Evolutionary conservation across 768 basidiomycete genomes (phyloP).

Genomic region (Tulasnella sp.): DNA sequence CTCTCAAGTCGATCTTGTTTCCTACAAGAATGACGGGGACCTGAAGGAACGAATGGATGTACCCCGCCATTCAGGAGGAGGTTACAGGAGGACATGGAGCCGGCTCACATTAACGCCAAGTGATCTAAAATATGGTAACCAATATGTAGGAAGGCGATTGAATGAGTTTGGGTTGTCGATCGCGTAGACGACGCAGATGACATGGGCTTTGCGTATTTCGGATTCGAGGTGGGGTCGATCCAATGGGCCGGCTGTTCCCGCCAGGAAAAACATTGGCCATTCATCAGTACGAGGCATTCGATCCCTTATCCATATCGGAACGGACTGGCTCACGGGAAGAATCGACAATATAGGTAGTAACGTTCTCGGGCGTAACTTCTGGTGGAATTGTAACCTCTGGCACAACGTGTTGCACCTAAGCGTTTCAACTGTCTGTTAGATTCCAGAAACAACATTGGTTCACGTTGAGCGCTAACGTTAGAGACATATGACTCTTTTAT

Average conservation of each 20-base stretch:
- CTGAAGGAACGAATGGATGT: no score
- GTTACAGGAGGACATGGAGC: neutral
- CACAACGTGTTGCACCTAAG: constrained; percentile 84
- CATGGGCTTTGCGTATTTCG: constrained; percentile 94
- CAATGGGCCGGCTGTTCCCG: constrained; percentile 57
- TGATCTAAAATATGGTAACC: constrained; percentile 90
- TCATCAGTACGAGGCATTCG: neutral
- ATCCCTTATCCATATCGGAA: no score
- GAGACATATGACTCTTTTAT: constrained; percentile 93
- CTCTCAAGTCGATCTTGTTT: constrained; percentile 94
- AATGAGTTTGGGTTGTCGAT: constrained; percentile 96
- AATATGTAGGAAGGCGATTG: constrained; percentile 94
- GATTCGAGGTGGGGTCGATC: constrained; percentile 84
- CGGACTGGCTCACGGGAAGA: constrained; percentile 62
- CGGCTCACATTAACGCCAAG: constrained; percentile 82
- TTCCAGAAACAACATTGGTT: neutral
- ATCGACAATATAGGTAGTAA: constrained; percentile 96
- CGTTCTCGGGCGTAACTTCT: constrained; percentile 93
- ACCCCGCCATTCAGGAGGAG: neutral
- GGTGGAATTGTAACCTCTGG: constrained; percentile 98
- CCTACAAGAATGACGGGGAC: constrained; percentile 95
- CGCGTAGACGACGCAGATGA: constrained; percentile 94
- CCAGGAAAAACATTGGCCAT: constrained; percentile 9
- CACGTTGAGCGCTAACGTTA: constrained; percentile 42
- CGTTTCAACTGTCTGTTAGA: constrained; percentile 17